Evolutionary conservation across 2,329 filamentous ascomycete genomes (phyloP), one percentile per base, ranked within the genome.

Genomic region (Leptoxyphium fumago): DNA sequence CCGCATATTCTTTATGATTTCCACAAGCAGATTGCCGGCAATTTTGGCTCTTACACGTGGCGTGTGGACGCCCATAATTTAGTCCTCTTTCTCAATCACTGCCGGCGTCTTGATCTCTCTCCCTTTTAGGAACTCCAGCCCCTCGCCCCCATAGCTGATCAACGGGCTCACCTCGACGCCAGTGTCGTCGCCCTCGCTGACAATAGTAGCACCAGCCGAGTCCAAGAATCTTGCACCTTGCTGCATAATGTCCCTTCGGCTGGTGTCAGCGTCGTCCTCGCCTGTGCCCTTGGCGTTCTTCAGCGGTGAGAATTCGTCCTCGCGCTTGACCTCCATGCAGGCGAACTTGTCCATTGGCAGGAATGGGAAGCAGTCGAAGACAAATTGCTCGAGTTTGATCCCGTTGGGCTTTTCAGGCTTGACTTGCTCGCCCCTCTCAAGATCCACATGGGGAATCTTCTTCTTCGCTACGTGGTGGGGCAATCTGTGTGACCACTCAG

Each of bases 321-420:
- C 88, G 48, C 91, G 85, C 64, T 80, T 85, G 43, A 98, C 91
- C 68, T 98, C 91, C 69, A 96, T 82, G 65, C 81, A 94, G 18
- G 88, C 91, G 60, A 98, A 98, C 68, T 93, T 87, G 52, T 80
- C 74, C 50, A 98, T 77, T 14, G 80, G 70, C 43, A 94, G 72
- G 71, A 89, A 75, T 48, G 89, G 88, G 74, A 98, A 98, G 60
- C 94, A 91, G 62, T 98, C 91, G 61, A 98, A 98, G 48, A 98
- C 88, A 57, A 96, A 98, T 67, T 96, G 91, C 74, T 98, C 91
- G 34, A 98, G 77, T 74, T 98, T 98, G 75, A 98, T 88, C 53
- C 91, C 91, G 61, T 98, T 98, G 51, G 91, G 86, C 70, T 87
- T 91, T 63, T 87, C 80, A 2, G 89, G 87, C 74, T 94, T 94